Percentiles rank a stretch among this genome's conserved stretches.
Conservation (phyloP, 495 filamentous ascomycete genomes). For the Neurospora sp. region DNA sequence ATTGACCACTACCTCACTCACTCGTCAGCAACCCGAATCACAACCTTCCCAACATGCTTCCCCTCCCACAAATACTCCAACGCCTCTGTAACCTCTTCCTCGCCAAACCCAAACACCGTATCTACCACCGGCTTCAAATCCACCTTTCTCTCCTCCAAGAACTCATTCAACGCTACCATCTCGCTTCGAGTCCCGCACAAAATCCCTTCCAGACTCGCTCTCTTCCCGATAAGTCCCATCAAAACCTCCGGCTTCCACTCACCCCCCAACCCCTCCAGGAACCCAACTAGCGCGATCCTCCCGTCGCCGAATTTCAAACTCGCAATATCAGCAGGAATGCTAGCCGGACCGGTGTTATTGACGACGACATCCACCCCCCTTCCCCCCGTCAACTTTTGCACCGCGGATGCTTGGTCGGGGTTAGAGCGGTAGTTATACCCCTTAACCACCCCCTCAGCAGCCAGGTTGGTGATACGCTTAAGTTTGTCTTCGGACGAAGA, state of each 20-base stretch:
- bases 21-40: conserved; percentile 20
- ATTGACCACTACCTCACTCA: too few species aligned
- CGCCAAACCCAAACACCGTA: background rate
- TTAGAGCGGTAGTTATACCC: conserved; percentile 21
- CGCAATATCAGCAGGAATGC: conserved; percentile 4
- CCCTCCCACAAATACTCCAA: conserved; percentile 35
- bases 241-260: background rate
- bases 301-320: background rate
- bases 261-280: background rate
- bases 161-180: conserved; percentile 14
- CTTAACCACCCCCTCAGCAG: background rate
- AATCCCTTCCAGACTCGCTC: background rate
- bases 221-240: background rate
- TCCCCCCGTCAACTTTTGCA: too few species aligned
- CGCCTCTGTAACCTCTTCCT: conserved; percentile 34
- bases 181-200: background rate
- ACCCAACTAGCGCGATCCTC: background rate
- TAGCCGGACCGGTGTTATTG: conserved; percentile 8
- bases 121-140: background rate
- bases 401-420: conserved; percentile 9
- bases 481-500: conserved; percentile 29
- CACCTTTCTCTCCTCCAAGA: conserved; percentile 22
- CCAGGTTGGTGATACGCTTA: background rate
- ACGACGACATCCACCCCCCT: conserved; percentile 21
- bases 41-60: conserved; percentile 38